Base-by-base conservation (phyloP, 75 land plant species). In the Cryptomeria japonica region DNA sequence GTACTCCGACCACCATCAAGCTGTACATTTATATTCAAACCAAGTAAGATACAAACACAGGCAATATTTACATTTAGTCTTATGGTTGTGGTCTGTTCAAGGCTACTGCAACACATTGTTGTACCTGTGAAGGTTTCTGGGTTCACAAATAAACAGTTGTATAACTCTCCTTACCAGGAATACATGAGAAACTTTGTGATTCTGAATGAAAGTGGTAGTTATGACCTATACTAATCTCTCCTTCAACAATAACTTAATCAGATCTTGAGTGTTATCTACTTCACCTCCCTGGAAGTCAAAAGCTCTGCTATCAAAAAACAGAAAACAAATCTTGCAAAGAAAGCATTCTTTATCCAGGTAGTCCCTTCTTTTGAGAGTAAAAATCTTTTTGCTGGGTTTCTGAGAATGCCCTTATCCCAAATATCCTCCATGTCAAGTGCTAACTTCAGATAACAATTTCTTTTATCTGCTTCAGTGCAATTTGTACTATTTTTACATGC, bases 201-300 rank as follows among this genome's bases (percentile, higher is more conserved):
- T 91, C 92, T 37, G 89, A 80, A 83, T 91, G 92, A 80, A 88
- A 86, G 70, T 89, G 90, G 83, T 91, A 91, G 55, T 89, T 90
- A 84, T 91, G 90, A 25, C 92, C 90, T 10, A 89, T 49, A 36
- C 86, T 86, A 32, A 90, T 89, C 76, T 90, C 83, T 47, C 84
- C 89, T 80, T 90, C 89, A 51, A 90, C 42, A 70, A 90, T 25
- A 72, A 88, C 64, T 38, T 88, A 87, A 18, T 85, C 37, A 82
- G 84, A 18, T 42, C 78, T n/a, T 89, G 25, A 90, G 85, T 36
- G 89, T 42, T 73, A 42, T 84, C 77, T 18, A 85, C 41, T 51
- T 51, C 55, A 89, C 90, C 92, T 31, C 31, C 46, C 25, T 89
- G 46, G 42, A 55, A 89, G 41, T 86, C 86, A 39, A 87, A 10